Evolutionary conservation across 176 grass and related monocot species (phyloP).

Genomic region (Rhynchospora tenuis): DNA sequence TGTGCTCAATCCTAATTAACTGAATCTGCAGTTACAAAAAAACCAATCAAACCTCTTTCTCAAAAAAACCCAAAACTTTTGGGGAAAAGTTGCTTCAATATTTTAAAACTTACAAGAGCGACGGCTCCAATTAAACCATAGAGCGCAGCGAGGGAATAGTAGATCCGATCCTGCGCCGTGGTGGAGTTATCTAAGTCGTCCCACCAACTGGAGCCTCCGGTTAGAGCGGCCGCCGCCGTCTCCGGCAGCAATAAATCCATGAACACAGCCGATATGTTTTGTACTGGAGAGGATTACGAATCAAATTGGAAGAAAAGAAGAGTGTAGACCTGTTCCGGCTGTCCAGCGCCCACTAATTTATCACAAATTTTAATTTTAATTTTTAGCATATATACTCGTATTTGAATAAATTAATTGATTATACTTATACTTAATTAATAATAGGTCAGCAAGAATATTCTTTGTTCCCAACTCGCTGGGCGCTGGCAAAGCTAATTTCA

Average conservation of each 20-base stretch:
- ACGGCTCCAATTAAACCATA: slow-evolving; percentile 54
- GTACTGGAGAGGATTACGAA: slow-evolving; percentile 8
- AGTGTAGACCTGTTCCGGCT: too few species aligned
- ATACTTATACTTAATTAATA: too few species aligned
- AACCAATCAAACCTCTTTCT: not conserved
- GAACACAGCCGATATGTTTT: not conserved
- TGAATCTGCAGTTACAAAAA: slow-evolving; percentile 45
- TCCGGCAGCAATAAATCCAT: slow-evolving; percentile 13
- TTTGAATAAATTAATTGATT: too few species aligned
- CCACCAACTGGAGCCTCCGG: slow-evolving; percentile 52
- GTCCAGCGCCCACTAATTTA: too few species aligned
- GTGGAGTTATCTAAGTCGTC: slow-evolving; percentile 52
- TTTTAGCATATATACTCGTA: too few species aligned
- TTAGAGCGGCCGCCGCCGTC: slow-evolving; percentile 10
- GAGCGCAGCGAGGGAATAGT: slow-evolving; percentile 48
- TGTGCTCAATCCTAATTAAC: slow-evolving; percentile 68
- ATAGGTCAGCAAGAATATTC: too few species aligned
- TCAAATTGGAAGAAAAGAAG: not conserved
- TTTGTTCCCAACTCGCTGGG: too few species aligned
- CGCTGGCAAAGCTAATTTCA: too few species aligned
- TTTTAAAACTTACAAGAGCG: slow-evolving; percentile 51
- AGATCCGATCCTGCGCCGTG: slow-evolving; percentile 62
- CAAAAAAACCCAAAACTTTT: not conserved
- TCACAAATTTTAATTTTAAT: too few species aligned
- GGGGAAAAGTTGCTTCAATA: slow-evolving; percentile 6